A percentile compares a stretch with the other conserved stretches of the same genome.
These are phyloP conservation scores for Yarrowia divulgata DNA, from an alignment of 805 yeast species.

Conservation along the genomic window DNA sequence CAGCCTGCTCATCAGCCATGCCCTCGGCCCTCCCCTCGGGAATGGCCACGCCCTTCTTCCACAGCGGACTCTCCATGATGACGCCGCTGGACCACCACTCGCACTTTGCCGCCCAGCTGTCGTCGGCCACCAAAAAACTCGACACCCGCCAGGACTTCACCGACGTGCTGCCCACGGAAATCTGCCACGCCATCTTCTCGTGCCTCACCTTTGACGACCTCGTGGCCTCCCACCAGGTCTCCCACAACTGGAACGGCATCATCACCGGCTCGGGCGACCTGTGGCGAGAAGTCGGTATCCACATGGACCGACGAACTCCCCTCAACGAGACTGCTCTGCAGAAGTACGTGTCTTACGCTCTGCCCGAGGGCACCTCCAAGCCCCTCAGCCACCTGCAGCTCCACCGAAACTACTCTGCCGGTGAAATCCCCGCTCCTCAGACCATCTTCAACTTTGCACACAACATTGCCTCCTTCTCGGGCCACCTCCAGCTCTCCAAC, in stretches of 20 bases:
- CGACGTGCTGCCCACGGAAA: slow-evolving; percentile 29
- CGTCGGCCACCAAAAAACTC: slow-evolving; percentile 9
- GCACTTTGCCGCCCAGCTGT: slow-evolving; percentile 26
- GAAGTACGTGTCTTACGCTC: slow-evolving; percentile 22
- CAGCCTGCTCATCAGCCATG: slow-evolving; percentile 12
- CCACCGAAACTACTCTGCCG: slow-evolving; percentile 12
- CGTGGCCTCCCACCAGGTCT: slow-evolving; percentile 24
- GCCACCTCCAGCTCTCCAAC: slow-evolving; percentile 26
- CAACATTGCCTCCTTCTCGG: slow-evolving; percentile 23
- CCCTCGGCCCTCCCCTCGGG: slow-evolving; percentile 34
- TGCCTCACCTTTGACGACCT: slow-evolving; percentile 30
- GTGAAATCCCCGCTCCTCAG: background rate
- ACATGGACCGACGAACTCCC: slow-evolving; percentile 5
- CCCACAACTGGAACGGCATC: slow-evolving; percentile 16
- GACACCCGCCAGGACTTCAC: slow-evolving; percentile 18
- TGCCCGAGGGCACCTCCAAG: background rate
- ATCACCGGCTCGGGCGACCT: slow-evolving; percentile 16
- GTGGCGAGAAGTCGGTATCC: slow-evolving; percentile 24
- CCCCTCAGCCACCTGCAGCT: slow-evolving; percentile 28
- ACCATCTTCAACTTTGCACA: slow-evolving; percentile 10
- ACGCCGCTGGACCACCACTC: slow-evolving; percentile 26
- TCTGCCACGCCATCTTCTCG: slow-evolving; percentile 26
- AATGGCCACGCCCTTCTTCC: slow-evolving; percentile 33
- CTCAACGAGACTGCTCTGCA: slow-evolving; percentile 3
- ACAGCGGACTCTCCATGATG: slow-evolving; percentile 5